Evolutionary conservation across 768 basidiomycete species (phyloP).

Genomic region (Trametes punicea): DNA sequence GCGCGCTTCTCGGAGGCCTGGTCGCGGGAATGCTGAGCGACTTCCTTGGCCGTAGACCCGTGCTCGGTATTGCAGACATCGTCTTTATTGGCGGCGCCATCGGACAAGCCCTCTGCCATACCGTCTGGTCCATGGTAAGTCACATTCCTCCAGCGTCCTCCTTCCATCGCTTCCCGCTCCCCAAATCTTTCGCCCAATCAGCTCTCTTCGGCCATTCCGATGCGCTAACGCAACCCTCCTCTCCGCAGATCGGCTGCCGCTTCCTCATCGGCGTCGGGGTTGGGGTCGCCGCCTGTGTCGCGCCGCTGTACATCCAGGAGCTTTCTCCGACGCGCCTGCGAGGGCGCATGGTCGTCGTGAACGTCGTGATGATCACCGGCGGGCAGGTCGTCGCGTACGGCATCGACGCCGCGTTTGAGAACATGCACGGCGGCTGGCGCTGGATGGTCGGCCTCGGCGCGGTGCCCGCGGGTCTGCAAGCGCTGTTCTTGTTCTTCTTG

Average conservation of each 20-base stretch:
- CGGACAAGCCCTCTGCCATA: slow-evolving; percentile 64
- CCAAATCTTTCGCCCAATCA: too few species aligned
- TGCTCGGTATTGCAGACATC: slow-evolving; percentile 63
- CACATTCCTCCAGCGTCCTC: neutral
- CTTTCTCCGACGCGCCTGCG: slow-evolving; percentile 70
- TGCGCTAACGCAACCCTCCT: neutral
- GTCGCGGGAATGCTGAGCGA: slow-evolving; percentile 68
- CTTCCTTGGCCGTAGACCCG: slow-evolving; percentile 61
- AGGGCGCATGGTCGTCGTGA: slow-evolving; percentile 77
- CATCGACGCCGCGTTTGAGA: slow-evolving; percentile 64
- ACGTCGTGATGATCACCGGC: slow-evolving; percentile 78
- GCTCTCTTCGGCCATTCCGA: too few species aligned
- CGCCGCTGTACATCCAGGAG: slow-evolving; percentile 83
- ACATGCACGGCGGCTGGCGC: slow-evolving; percentile 64
- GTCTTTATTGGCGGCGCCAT: slow-evolving; percentile 76
- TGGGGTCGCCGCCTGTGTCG: slow-evolving; percentile 72
- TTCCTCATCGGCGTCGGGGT: slow-evolving; percentile 76
- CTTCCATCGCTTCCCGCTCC: neutral
- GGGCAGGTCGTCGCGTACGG: slow-evolving; percentile 81
- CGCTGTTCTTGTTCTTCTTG: slow-evolving; percentile 56
- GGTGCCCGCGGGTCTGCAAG: slow-evolving; percentile 63
- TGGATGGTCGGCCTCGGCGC: slow-evolving; percentile 82
- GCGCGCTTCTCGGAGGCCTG: slow-evolving; percentile 73
- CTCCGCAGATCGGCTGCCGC: slow-evolving; percentile 56
- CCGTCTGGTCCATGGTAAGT: slow-evolving; percentile 65